phyloP scores from a whole-genome alignment of 108 stramenopile species.

The Skeletonema potamos region DNA sequence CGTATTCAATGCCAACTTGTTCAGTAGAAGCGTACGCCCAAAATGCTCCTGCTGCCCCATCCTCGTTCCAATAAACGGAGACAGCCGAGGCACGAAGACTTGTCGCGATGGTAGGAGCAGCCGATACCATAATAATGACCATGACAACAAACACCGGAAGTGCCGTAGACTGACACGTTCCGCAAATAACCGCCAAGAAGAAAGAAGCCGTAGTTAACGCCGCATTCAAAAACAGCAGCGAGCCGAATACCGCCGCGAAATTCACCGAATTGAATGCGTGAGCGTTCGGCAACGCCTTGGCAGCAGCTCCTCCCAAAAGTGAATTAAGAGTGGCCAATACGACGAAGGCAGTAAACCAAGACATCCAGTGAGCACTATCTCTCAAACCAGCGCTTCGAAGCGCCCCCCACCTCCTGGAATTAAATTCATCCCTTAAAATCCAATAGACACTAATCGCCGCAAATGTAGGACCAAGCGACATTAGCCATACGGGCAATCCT shows the following conservation, averaged over 20 bases:
- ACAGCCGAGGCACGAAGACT: not conserved
- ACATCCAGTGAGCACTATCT: conserved; percentile 47
- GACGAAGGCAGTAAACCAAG: conserved; percentile 47
- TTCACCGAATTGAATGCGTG: conserved; percentile 39
- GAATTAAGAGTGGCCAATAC: conserved; percentile 34
- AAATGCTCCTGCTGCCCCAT: conserved; percentile 13
- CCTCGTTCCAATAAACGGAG: not conserved
- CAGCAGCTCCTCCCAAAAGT: conserved; percentile 35
- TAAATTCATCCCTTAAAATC: conserved; percentile 44
- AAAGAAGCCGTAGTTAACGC: conserved; percentile 47
- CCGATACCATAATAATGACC: conserved; percentile 26
- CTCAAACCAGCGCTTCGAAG: conserved; percentile 38
- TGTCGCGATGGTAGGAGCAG: conserved; percentile 18
- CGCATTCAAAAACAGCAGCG: conserved; percentile 45
- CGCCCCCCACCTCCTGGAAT: conserved; percentile 43
- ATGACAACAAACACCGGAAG: conserved; percentile 33
- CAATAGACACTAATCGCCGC: conserved; percentile 44
- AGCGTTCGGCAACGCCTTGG: conserved; percentile 14
- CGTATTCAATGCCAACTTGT: not conserved
- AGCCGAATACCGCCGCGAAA: conserved; percentile 39
- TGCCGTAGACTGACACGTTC: conserved; percentile 16
- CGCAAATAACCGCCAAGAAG: conserved; percentile 49
- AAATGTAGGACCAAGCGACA: conserved; percentile 49
- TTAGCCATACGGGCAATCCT: conserved; percentile 42
- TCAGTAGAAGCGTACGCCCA: conserved; percentile 26